Conservation (phyloP, 495 filamentous ascomycete genomes). For the Penicillium alfredii region DNA sequence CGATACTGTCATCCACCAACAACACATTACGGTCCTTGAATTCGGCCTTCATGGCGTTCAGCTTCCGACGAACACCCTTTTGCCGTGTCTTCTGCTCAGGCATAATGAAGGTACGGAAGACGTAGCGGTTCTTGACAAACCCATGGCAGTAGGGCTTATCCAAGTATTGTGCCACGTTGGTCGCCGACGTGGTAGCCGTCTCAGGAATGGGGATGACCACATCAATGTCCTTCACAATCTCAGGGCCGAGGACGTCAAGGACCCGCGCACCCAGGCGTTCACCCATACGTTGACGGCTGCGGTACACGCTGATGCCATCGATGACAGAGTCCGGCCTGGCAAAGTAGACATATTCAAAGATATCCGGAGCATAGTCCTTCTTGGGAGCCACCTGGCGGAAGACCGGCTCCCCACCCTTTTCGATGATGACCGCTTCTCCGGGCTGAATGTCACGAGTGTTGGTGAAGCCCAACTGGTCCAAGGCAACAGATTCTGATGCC, state of each 20-base stretch:
- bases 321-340: conserved; percentile 86
- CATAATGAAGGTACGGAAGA: conserved; percentile 96
- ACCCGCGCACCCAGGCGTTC: conserved; percentile 78
- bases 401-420: conserved; percentile 70
- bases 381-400: conserved; percentile 68
- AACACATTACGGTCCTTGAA: conserved; percentile 81
- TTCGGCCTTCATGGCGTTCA: conserved; percentile 81
- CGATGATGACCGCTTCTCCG: conserved; percentile 89
- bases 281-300: conserved; percentile 88
- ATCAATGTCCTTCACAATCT: conserved; percentile 78
- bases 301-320: conserved; percentile 88
- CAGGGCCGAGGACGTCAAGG: conserved; percentile 61
- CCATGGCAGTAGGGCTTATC: conserved; percentile 77
- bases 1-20: conserved; percentile 89
- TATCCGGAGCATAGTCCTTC: conserved; percentile 79
- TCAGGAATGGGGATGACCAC: conserved; percentile 87
- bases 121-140: conserved; percentile 94
- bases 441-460: conserved; percentile 80
- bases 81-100: conserved; percentile 79
- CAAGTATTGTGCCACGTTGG: conserved; percentile 68
- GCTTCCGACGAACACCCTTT: conserved; percentile 51
- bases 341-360: conserved; percentile 78
- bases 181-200: conserved; percentile 79
- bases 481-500: conserved; percentile 91
- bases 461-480: conserved; percentile 79